Evolutionary conservation across 768 basidiomycete genomes (phyloP).

Genomic region (Auriscalpium microsporum): DNA sequence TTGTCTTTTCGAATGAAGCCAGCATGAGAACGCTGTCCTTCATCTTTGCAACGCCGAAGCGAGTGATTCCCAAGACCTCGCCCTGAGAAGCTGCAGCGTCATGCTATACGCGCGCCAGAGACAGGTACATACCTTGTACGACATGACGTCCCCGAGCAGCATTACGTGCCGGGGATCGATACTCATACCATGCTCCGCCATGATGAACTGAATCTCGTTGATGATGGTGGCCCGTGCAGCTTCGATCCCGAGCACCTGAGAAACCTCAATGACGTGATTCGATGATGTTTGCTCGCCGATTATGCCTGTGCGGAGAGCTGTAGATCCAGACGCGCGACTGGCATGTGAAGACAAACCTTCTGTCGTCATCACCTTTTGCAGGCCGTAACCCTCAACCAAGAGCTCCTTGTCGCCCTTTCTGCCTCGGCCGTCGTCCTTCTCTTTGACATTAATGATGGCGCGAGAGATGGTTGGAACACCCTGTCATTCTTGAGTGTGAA

Average conservation of each 20-base stretch:
- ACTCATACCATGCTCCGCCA: conserved; percentile 95
- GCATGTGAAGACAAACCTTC: conserved; percentile 51
- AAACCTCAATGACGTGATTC: conserved; percentile 95
- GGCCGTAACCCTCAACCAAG: conserved; percentile 93
- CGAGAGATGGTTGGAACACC: conserved; percentile 83
- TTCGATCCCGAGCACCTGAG: conserved; percentile 94
- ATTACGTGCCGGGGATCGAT: conserved; percentile 99
- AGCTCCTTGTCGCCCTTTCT: conserved; percentile 87
- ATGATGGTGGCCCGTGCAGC: conserved; percentile 91
- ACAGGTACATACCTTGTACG: conserved; percentile 68
- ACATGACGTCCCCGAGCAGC: conserved; percentile 98
- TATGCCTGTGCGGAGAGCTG: conserved; percentile 49
- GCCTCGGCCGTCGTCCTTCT: conserved; percentile 69
- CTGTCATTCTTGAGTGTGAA: conserved; percentile 28
- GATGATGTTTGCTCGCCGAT: conserved; percentile 87
- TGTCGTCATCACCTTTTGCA: conserved; percentile 94
- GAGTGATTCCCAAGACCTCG: conserved; percentile 95
- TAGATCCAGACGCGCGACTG: background rate
- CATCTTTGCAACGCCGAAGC: conserved; percentile 99
- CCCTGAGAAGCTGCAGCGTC: conserved; percentile 44
- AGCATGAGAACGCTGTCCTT: conserved; percentile 99
- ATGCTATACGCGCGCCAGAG: background rate
- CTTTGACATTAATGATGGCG: conserved; percentile 94
- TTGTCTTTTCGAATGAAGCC: conserved; percentile 98
- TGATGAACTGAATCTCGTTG: conserved; percentile 95